Evolutionary conservation across 2,329 filamentous ascomycete species (phyloP).

Genomic region (Alternaria consortialis): DNA sequence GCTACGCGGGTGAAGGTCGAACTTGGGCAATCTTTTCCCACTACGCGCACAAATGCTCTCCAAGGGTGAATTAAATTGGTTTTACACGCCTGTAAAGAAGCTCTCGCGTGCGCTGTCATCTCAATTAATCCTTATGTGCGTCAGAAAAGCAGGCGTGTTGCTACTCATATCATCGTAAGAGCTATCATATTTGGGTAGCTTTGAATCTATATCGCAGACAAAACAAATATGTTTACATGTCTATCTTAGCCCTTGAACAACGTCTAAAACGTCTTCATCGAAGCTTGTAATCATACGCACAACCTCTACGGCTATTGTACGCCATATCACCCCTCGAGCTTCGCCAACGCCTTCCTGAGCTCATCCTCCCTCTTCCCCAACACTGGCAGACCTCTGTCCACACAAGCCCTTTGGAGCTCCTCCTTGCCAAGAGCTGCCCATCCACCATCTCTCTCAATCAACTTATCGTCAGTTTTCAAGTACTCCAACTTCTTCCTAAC

Average conservation of each 20-base stretch:
- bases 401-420: slow-evolving; percentile 75
- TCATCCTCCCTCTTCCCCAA: slow-evolving; percentile 40
- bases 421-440: slow-evolving; percentile 64
- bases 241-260: neutral
- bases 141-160: neutral
- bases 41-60: neutral
- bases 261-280: neutral
- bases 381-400: slow-evolving; percentile 59
- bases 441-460: slow-evolving; percentile 72
- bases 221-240: neutral
- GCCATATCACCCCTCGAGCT: neutral
- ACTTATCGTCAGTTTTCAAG: slow-evolving; percentile 73
- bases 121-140: neutral
- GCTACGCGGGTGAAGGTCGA: neutral
- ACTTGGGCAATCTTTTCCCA: neutral
- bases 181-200: neutral
- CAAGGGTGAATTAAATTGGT: neutral
- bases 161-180: neutral
- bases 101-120: neutral
- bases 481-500: slow-evolving; percentile 67
- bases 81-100: neutral
- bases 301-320: neutral
- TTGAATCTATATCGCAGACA: neutral
- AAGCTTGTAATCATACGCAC: neutral
- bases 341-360: slow-evolving; percentile 34